phyloP scores from a whole-genome alignment of 2,329 filamentous ascomycete species.

The Colletotrichum endophyticum region DNA sequence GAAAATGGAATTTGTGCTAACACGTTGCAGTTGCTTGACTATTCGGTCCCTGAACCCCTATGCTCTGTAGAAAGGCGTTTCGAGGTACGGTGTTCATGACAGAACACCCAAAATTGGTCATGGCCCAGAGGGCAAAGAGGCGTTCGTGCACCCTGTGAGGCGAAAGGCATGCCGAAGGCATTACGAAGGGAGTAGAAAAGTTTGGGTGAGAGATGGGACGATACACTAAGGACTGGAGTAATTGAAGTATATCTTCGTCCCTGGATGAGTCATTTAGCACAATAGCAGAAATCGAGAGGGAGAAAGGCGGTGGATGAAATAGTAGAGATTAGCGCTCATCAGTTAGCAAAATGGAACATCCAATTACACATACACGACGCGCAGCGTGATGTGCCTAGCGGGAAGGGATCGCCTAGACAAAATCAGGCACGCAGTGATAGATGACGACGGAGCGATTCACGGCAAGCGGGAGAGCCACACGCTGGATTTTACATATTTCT shows the following conservation, averaged over 20 bases:
- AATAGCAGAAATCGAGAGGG: background rate
- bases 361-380: background rate
- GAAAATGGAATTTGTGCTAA: constrained; percentile 38
- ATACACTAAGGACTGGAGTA: constrained; percentile 5
- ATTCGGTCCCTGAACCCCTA: constrained; percentile 84
- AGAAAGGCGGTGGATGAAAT: constrained; percentile 13
- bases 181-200: constrained; percentile 12
- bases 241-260: constrained; percentile 17
- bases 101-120: background rate
- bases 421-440: background rate
- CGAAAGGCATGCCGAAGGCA: background rate
- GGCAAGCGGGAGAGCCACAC: background rate
- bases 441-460: background rate
- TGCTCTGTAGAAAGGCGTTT: constrained; percentile 53
- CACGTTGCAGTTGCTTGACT: constrained; percentile 71
- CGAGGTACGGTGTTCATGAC: background rate
- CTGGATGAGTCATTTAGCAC: constrained; percentile 19
- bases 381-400: background rate
- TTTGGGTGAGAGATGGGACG: constrained; percentile 12
- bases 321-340: constrained; percentile 19
- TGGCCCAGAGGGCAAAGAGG: background rate
- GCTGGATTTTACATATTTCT: background rate
- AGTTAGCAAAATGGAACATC: constrained; percentile 15
- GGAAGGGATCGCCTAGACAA: background rate
- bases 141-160: background rate